Base-by-base conservation (phyloP, 2,329 filamentous ascomycete genomes). In the Fusarium brachygibbosum region DNA sequence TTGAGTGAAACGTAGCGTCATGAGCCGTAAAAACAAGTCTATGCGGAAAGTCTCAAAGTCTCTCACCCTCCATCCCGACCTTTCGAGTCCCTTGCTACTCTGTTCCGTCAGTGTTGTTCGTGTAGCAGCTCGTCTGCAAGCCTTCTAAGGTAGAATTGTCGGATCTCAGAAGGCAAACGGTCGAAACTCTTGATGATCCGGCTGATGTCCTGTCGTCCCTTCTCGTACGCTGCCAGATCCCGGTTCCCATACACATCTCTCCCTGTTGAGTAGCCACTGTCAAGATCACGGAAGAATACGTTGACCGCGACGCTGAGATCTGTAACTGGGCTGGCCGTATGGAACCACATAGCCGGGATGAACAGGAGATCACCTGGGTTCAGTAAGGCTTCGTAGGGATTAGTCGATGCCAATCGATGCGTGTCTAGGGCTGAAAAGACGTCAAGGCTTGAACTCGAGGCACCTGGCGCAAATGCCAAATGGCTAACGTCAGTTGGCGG, bases 191-290 rank as follows among this genome's bases (percentile, higher is more conserved):
- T 88, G 0, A 82, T 79, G 28, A 97, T 90, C 70, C 87, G 90
- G 44, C 87, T 84, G 8, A 97, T 79, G 72, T 95, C 92, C 68
- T 87, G 85, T 53, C 94, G 85, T 0, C 91, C 92, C 73, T 92
- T 93, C 76, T 97, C 93, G 76, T 97, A 97, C 2, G 91, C 91
- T 38, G 91, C 90, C 50, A 97, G 78, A 78, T 97, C 94, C 38
- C 93, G 85, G 76, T 97, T 97, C 2, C 93, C 94, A 76, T 97
- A 97, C 0, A 97, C 91, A 76, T 97, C 94, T 69, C 90, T 87
- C 1, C 94, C 93, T 1, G 85, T 78, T 1, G 93, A 89, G 76
- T 96, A 96, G 2, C 87, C 88, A 5, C 77, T 81, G 5, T 88
- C 82, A 12, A 96, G 82, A 65, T 90, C 90, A 42, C 89, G 88